A percentile compares a stretch with the other conserved stretches of the same genome.
phyloP scores from a whole-genome alignment of 2,329 filamentous ascomycete genomes.

The Colletotrichum phormii region DNA sequence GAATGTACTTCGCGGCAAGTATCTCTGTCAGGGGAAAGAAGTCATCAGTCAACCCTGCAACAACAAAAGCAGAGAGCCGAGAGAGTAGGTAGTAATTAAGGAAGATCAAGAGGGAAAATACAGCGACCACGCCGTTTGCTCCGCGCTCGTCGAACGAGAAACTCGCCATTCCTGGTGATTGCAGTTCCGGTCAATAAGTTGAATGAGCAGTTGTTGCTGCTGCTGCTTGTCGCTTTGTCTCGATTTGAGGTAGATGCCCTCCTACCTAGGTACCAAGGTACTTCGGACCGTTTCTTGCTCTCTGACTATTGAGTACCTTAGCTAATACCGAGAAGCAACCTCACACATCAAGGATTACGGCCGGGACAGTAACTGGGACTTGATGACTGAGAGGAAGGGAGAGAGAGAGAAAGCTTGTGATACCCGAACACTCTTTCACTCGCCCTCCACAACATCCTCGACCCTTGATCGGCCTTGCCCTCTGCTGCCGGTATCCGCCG shows the following conservation, averaged over 20 bases:
- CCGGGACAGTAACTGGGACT: not conserved
- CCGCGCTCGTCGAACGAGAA: not conserved
- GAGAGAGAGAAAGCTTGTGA: slow-evolving; percentile 9
- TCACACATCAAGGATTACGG: not conserved
- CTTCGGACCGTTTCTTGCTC: not conserved
- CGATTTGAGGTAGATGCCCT: not conserved
- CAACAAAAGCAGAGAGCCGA: no score
- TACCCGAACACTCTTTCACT: not conserved
- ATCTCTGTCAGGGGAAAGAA: not conserved
- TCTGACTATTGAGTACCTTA: not conserved
- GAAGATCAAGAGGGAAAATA: not conserved
- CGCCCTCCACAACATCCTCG: not conserved
- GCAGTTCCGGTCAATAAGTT: not conserved
- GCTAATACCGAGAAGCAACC: not conserved
- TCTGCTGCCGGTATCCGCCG: slow-evolving; percentile 25
- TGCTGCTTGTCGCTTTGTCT: not conserved
- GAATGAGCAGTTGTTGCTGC: not conserved
- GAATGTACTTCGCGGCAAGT: not conserved
- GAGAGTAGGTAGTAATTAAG: no score
- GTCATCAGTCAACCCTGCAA: no score
- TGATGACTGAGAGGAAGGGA: not conserved
- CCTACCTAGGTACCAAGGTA: not conserved
- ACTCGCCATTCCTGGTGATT: not conserved
- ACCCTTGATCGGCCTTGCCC: slow-evolving; percentile 3
- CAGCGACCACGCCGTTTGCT: not conserved